Evolutionary conservation across 2,329 filamentous ascomycete genomes (phyloP).

Genomic region (Microsporum audouinii): DNA sequence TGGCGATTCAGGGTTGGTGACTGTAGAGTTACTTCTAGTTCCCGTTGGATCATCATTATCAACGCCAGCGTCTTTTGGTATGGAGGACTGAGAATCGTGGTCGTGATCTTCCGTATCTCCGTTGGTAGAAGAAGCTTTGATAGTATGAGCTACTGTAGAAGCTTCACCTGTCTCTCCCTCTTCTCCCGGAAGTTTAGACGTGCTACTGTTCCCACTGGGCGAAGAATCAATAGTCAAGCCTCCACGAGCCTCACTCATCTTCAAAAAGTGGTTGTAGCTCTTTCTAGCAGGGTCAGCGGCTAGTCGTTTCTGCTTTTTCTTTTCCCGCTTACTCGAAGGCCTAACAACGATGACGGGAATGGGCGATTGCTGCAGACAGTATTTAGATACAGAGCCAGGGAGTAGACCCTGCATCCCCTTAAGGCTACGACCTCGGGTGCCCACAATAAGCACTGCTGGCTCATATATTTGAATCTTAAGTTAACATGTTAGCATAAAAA

Average conservation of each 20-base stretch:
- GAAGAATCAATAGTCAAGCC: constrained; percentile 43
- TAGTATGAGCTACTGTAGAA: constrained; percentile 40
- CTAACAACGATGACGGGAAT: constrained; percentile 88
- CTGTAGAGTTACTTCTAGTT: constrained; percentile 3
- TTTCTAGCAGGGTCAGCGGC: constrained; percentile 64
- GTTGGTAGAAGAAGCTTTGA: constrained; percentile 29
- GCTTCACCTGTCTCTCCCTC: constrained; percentile 37
- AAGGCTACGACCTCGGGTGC: constrained; percentile 71
- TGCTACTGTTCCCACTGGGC: constrained; percentile 36
- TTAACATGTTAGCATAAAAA: constrained; percentile 9
- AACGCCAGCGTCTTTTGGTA: constrained; percentile 1
- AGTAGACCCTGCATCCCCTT: constrained; percentile 78
- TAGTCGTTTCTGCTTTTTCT: constrained; percentile 76
- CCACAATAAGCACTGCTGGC: constrained; percentile 81
- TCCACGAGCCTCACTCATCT: constrained; percentile 45
- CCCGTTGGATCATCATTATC: constrained; percentile 9
- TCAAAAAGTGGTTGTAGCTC: constrained; percentile 66
- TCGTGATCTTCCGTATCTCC: not conserved
- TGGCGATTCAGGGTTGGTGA: constrained; percentile 7
- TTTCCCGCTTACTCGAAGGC: constrained; percentile 73
- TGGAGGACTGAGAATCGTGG: not conserved
- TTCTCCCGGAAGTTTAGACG: constrained; percentile 27
- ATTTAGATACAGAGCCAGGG: constrained; percentile 84
- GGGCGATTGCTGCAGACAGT: constrained; percentile 85
- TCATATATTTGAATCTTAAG: constrained; percentile 77